A percentile compares a stretch with the other conserved stretches of the same genome.
Evolutionary conservation across 495 filamentous ascomycete species (phyloP).

Genomic region (Cudoniella acicularis): DNA sequence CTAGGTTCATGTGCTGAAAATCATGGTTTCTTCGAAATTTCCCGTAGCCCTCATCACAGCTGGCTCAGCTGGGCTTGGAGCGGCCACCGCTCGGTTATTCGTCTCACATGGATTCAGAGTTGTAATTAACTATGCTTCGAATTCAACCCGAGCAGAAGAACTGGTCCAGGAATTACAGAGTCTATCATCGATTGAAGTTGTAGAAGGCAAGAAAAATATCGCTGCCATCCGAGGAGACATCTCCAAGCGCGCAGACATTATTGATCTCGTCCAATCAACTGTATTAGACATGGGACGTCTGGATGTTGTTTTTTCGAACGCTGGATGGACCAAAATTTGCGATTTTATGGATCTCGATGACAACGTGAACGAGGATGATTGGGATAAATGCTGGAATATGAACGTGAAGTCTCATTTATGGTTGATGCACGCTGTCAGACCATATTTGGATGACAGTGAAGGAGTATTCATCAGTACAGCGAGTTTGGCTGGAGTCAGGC

Average conservation of each 20-base stretch:
- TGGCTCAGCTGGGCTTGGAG: constrained; percentile 53
- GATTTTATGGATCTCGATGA: constrained; percentile 49
- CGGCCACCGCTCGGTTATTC: constrained; percentile 46
- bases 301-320: constrained; percentile 54
- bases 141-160: constrained; percentile 36
- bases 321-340: constrained; percentile 51
- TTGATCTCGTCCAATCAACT: constrained; percentile 40
- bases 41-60: constrained; percentile 51
- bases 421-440: constrained; percentile 46
- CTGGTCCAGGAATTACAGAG: constrained; percentile 40
- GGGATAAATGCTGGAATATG: constrained; percentile 53
- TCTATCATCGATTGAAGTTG: constrained; percentile 20
- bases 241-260: constrained; percentile 37
- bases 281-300: constrained; percentile 42
- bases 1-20: too few relatives aligned
- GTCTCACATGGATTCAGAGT: constrained; percentile 44
- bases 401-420: constrained; percentile 58
- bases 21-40: background rate
- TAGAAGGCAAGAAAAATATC: constrained; percentile 25
- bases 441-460: constrained; percentile 42
- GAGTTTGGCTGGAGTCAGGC: constrained; percentile 48
- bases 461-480: constrained; percentile 53
- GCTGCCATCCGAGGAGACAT: constrained; percentile 46
- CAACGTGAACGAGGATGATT: constrained; percentile 52
- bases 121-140: constrained; percentile 50